These are phyloP conservation scores for Tilletia caries DNA, from an alignment of 1,284 basidiomycete species.

Conservation along the genomic window DNA sequence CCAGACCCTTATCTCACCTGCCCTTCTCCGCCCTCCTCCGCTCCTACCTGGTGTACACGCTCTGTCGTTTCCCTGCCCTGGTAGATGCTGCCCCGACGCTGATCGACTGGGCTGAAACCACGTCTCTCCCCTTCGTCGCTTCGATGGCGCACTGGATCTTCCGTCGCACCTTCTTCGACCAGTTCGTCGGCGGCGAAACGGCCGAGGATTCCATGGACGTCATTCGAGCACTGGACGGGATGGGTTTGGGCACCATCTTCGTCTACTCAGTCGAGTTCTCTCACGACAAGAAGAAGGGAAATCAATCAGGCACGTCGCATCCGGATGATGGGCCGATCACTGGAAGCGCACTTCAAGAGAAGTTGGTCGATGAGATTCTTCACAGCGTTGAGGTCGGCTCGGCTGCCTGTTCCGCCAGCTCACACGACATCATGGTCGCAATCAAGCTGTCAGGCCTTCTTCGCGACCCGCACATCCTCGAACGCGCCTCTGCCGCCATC, in stretches of 20 bases:
- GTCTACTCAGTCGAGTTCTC: conserved; percentile 82
- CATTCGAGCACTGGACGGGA: conserved; percentile 60
- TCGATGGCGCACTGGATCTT: conserved; percentile 69
- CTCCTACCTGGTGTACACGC: conserved; percentile 74
- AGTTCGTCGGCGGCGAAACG: conserved; percentile 82
- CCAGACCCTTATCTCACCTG: conserved; percentile 23
- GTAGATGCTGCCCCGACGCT: conserved; percentile 74
- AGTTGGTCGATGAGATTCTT: conserved; percentile 33
- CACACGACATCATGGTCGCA: conserved; percentile 24
- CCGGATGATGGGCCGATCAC: not conserved
- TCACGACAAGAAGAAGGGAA: conserved; percentile 60
- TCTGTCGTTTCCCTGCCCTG: conserved; percentile 72
- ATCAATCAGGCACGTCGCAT: conserved; percentile 62
- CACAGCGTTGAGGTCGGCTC: conserved; percentile 36
- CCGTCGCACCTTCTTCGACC: conserved; percentile 73
- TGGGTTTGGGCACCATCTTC: conserved; percentile 73
- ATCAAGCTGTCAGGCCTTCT: conserved; percentile 47
- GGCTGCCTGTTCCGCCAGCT: not conserved
- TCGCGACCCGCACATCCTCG: conserved; percentile 35
- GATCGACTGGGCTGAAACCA: conserved; percentile 61
- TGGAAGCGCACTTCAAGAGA: conserved; percentile 27
- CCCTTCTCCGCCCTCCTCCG: conserved; percentile 59
- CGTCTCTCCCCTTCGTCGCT: conserved; percentile 67
- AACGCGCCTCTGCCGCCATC: conserved; percentile 39
- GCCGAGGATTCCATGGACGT: conserved; percentile 67